Conservation (phyloP, 2,329 filamentous ascomycete species). For the Phyllosticta citribraziliensis region DNA sequence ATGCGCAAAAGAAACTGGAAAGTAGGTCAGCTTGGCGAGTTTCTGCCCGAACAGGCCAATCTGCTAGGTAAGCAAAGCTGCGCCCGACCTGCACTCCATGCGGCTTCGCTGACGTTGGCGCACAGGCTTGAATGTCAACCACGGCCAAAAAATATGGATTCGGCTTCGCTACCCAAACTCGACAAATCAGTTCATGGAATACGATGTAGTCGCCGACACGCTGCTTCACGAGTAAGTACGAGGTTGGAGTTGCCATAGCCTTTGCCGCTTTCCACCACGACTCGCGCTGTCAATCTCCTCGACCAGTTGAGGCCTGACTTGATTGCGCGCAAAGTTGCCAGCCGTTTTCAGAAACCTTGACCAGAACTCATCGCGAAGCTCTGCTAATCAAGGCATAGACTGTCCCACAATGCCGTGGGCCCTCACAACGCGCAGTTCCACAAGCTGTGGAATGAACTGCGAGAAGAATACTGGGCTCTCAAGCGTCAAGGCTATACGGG, state of each 20-base stretch:
- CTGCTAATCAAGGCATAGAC: conserved; percentile 24
- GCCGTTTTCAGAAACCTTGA: background rate
- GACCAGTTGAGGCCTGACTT: background rate
- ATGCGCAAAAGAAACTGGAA: conserved; percentile 82
- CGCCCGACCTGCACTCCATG: background rate
- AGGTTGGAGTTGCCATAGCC: background rate
- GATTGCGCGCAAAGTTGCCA: background rate
- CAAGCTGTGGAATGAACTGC: conserved; percentile 77
- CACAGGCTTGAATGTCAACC: conserved; percentile 63
- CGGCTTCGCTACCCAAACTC: conserved; percentile 70
- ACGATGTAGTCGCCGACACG: conserved; percentile 77
- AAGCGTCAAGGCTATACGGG: conserved; percentile 77
- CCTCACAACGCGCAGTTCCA: conserved; percentile 79
- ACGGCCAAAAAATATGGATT: conserved; percentile 69
- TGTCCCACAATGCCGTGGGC: conserved; percentile 77
- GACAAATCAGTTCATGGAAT: conserved; percentile 63
- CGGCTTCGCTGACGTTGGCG: background rate
- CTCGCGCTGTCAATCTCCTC: background rate
- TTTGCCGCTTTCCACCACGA: background rate
- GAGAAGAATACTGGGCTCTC: conserved; percentile 73
- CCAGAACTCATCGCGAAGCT: background rate
- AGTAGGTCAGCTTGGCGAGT: conserved; percentile 71
- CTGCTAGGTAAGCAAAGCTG: conserved; percentile 50
- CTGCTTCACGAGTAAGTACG: conserved; percentile 69
- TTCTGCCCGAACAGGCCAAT: conserved; percentile 65